Conservation (phyloP, 805 yeast genomes). For the Candida fluviatilis region DNA sequence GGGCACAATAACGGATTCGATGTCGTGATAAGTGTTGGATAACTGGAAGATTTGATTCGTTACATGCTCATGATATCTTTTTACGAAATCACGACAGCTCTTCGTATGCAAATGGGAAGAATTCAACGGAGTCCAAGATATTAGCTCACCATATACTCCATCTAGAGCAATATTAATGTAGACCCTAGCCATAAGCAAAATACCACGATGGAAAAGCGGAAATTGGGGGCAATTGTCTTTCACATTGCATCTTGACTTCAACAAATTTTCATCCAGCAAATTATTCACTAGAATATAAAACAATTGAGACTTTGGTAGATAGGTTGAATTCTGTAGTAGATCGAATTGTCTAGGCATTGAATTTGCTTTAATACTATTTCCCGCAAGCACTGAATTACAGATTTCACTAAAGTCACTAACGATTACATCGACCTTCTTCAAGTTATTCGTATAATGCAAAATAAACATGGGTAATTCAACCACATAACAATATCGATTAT, state of each 20-base stretch:
- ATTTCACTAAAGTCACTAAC: conserved; percentile 3
- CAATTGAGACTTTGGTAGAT: neutral
- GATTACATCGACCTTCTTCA: neutral
- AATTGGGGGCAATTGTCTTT: conserved; percentile 1
- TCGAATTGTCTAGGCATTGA: conserved; percentile 1
- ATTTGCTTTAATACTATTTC: conserved; percentile 3
- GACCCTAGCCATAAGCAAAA: neutral
- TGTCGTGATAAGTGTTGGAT: neutral
- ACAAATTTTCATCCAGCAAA: neutral
- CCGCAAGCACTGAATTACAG: conserved; percentile 1
- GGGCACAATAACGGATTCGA: neutral
- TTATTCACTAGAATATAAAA: conserved; percentile 3
- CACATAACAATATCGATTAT: conserved; percentile 1
- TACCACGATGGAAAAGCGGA: neutral
- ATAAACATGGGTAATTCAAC: neutral
- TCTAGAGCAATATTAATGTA: conserved; percentile 3
- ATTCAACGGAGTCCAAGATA: neutral
- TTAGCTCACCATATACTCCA: conserved; percentile 2
- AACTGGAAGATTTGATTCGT: neutral
- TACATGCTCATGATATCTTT: neutral
- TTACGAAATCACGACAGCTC: neutral
- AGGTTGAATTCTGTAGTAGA: neutral
- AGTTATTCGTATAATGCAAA: neutral
- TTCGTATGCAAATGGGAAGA: neutral
- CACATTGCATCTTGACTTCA: neutral